These are phyloP conservation scores for Cercophora samala DNA, from an alignment of 495 filamentous ascomycete species.

Conservation along the genomic window DNA sequence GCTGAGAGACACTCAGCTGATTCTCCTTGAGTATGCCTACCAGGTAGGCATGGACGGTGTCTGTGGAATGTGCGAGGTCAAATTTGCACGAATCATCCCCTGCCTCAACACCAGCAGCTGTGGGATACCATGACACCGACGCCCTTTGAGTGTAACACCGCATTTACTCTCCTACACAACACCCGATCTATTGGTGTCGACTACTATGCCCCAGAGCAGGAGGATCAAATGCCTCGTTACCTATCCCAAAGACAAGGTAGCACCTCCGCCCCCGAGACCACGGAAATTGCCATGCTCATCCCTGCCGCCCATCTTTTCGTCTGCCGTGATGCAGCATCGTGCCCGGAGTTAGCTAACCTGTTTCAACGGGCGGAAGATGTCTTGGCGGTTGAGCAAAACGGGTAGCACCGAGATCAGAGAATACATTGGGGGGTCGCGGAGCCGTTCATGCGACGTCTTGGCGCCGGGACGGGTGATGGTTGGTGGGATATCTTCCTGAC, in stretches of 20 bases:
- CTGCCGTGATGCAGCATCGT: neutral
- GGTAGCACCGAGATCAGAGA: neutral
- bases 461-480: neutral
- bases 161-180: neutral
- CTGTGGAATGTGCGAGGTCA: neutral
- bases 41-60: neutral
- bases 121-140: neutral
- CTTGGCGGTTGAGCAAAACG: neutral
- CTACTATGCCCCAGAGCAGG: too few species aligned
- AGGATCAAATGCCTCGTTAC: too few species aligned
- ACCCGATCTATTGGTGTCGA: neutral
- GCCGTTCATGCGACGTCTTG: constrained; percentile 17
- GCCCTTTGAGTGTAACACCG: neutral
- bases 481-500: constrained; percentile 14
- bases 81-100: neutral
- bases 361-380: neutral
- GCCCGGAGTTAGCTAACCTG: neutral
- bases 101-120: neutral
- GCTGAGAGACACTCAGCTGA: neutral
- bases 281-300: neutral
- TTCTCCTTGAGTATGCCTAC: neutral
- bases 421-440: neutral
- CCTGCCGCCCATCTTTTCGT: neutral
- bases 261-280: neutral
- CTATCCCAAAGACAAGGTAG: neutral